Percentiles rank a stretch among this genome's conserved stretches.
Evolutionary conservation across 2,329 filamentous ascomycete genomes (phyloP).

Genomic region (Trichoderma pleuroti): DNA sequence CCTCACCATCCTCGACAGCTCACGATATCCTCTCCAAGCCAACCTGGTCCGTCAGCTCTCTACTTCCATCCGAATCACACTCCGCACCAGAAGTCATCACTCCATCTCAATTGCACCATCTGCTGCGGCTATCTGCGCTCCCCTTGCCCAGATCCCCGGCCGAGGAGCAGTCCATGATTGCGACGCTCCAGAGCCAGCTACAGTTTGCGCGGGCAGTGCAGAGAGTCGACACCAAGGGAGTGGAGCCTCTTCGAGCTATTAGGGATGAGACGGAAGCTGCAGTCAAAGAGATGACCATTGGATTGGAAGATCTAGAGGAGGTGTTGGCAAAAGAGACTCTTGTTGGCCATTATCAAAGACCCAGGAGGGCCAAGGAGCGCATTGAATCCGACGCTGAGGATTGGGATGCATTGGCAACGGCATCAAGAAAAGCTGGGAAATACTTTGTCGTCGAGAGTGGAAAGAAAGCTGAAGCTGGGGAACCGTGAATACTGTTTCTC

Average conservation of each 20-base stretch:
- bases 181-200: slow-evolving; percentile 75
- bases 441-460: slow-evolving; percentile 75
- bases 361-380: slow-evolving; percentile 36
- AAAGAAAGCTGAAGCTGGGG: slow-evolving; percentile 33
- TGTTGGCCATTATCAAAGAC: slow-evolving; percentile 52
- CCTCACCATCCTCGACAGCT: slow-evolving; percentile 22
- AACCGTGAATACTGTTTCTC: neutral
- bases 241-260: slow-evolving; percentile 73
- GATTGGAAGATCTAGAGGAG: slow-evolving; percentile 52
- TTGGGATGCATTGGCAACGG: slow-evolving; percentile 68
- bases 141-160: slow-evolving; percentile 61
- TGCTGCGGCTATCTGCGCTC: slow-evolving; percentile 85
- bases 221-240: slow-evolving; percentile 66
- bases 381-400: slow-evolving; percentile 51
- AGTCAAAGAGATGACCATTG: slow-evolving; percentile 57
- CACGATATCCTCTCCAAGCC: slow-evolving; percentile 62
- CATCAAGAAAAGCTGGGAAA: slow-evolving; percentile 62
- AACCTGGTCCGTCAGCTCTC: slow-evolving; percentile 77
- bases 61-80: slow-evolving; percentile 47
- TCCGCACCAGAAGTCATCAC: slow-evolving; percentile 49
- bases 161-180: slow-evolving; percentile 68
- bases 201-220: slow-evolving; percentile 89
- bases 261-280: slow-evolving; percentile 72
- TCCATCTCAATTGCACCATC: slow-evolving; percentile 68
- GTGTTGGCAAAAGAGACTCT: slow-evolving; percentile 59